Conservation (phyloP, 1,284 basidiomycete genomes). For the Ganoderma multipileum region DNA sequence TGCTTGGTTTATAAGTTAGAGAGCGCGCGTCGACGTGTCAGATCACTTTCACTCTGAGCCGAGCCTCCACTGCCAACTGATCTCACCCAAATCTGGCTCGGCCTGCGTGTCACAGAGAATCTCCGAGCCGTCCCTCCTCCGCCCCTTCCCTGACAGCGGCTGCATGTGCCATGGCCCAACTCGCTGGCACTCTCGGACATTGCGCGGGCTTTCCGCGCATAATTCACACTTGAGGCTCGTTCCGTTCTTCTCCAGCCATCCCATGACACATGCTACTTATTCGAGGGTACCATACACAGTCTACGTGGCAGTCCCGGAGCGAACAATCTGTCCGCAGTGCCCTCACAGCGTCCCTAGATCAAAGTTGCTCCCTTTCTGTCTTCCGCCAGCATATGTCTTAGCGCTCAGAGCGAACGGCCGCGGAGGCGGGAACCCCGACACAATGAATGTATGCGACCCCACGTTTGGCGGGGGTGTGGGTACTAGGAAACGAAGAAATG, state of each 20-base stretch:
- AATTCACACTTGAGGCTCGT: slow-evolving; percentile 8
- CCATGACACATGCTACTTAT: slow-evolving; percentile 19
- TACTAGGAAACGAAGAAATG: slow-evolving; percentile 49
- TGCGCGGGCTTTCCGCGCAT: slow-evolving; percentile 29
- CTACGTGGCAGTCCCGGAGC: slow-evolving; percentile 32
- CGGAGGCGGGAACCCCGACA: slow-evolving; percentile 78
- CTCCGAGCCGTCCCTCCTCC: slow-evolving; percentile 15
- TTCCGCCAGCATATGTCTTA: slow-evolving; percentile 69
- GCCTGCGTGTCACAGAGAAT: slow-evolving; percentile 1
- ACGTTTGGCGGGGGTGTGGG: slow-evolving; percentile 76
- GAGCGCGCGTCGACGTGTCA: slow-evolving; percentile 34
- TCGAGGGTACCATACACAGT: slow-evolving; percentile 10
- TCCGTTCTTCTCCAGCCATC: slow-evolving; percentile 16
- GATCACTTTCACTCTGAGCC: slow-evolving; percentile 17
- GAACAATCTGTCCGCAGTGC: slow-evolving; percentile 15
- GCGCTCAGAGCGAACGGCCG: slow-evolving; percentile 58
- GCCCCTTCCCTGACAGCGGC: background rate
- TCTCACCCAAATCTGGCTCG: slow-evolving; percentile 12
- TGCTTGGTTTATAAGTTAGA: slow-evolving; percentile 29
- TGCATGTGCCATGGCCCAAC: background rate
- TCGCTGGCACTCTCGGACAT: slow-evolving; percentile 17
- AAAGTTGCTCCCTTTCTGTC: slow-evolving; percentile 71
- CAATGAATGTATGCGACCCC: slow-evolving; percentile 74
- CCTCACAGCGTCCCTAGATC: slow-evolving; percentile 58
- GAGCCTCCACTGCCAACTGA: slow-evolving; percentile 21